Conservation (phyloP, 2,329 filamentous ascomycete genomes). For the Mollisiaceae sp. region DNA sequence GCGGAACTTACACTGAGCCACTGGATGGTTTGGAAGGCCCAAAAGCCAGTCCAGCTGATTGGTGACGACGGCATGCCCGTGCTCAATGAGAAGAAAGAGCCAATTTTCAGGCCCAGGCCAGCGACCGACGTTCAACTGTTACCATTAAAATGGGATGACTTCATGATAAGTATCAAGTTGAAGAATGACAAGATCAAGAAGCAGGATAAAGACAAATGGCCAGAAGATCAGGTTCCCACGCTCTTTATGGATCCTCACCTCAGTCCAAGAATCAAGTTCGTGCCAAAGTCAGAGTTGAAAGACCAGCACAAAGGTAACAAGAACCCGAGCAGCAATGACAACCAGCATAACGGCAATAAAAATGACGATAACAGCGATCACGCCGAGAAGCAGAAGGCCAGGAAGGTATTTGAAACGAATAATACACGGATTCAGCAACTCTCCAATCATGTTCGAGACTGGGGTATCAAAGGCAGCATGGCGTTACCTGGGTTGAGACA, state of each 20-base stretch:
- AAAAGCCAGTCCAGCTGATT: background rate
- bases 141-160: background rate
- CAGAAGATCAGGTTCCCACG: background rate
- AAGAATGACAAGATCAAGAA: background rate
- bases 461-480: background rate
- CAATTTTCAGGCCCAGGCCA: background rate
- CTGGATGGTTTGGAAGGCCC: background rate
- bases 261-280: background rate
- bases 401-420: background rate
- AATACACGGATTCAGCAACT: background rate
- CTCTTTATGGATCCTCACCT: background rate
- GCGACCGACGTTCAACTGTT: background rate
- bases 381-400: background rate
- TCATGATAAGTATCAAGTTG: background rate
- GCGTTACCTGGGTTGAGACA: background rate
- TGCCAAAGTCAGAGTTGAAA: background rate
- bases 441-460: background rate
- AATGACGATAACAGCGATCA: background rate
- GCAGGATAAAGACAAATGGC: constrained; percentile 2
- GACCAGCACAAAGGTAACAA: background rate
- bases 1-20: background rate
- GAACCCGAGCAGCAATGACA: background rate
- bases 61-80: background rate
- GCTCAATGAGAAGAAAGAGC: background rate
- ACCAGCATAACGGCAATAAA: background rate